A percentile compares a stretch with the other conserved stretches of the same genome.
These are phyloP conservation scores for Magnusiomyces suaveolens DNA, from an alignment of 1,139 yeast genomes.

Conservation along the genomic window DNA sequence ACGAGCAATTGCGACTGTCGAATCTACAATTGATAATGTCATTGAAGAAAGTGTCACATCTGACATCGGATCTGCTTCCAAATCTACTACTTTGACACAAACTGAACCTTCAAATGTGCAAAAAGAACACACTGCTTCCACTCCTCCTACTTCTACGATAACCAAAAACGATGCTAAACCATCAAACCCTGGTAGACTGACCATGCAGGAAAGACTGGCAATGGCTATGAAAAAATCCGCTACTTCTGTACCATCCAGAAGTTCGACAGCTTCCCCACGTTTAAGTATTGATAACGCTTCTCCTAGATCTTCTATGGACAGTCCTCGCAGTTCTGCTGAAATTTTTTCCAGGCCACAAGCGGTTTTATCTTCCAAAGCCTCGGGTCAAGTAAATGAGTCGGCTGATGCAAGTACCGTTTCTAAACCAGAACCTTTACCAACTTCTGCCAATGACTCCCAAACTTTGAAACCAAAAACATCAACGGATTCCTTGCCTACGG, in stretches of 20 bases:
- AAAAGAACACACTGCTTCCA: no score
- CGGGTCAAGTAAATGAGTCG: no score
- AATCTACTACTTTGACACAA: constrained; percentile 3
- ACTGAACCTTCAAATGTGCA: constrained; percentile 7
- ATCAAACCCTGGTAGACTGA: constrained; percentile 49
- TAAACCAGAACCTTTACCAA: neutral
- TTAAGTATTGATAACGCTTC: constrained; percentile 3
- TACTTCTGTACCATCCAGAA: constrained; percentile 2
- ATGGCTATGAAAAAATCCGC: constrained; percentile 45
- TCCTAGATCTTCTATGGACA: constrained; percentile 9
- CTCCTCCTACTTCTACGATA: no score
- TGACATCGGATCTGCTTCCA: constrained; percentile 8
- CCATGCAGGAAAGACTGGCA: constrained; percentile 73
- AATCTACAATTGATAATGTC: constrained; percentile 32
- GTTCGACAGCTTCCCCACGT: constrained; percentile 4
- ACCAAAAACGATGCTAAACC: neutral
- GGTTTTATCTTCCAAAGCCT: no score
- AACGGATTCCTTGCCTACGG: neutral
- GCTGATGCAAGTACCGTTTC: neutral
- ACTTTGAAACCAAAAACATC: neutral
- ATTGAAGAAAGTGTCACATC: constrained; percentile 23
- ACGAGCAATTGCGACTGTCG: constrained; percentile 35
- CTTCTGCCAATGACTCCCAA: neutral
- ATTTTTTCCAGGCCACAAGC: neutral
- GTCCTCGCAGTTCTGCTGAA: neutral